These are phyloP conservation scores for Fonsecaea monophora DNA, from an alignment of 2,329 filamentous ascomycete genomes.

Conservation along the genomic window DNA sequence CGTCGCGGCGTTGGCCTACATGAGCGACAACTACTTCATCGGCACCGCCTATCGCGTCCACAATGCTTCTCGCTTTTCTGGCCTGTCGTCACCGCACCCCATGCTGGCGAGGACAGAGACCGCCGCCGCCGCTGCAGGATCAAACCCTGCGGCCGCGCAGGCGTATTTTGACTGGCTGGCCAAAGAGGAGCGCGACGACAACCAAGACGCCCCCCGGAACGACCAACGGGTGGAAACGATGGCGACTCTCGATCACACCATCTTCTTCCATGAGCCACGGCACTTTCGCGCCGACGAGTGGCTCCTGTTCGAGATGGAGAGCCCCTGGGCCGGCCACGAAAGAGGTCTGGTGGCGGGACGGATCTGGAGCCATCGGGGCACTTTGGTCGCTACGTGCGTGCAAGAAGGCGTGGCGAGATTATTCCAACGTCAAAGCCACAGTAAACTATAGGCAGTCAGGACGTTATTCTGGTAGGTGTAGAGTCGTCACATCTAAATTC, in stretches of 20 bases:
- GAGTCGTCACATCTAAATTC: background rate
- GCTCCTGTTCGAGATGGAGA: conserved; percentile 56
- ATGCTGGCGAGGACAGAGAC: no score
- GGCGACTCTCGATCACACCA: conserved; percentile 57
- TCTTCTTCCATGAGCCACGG: conserved; percentile 57
- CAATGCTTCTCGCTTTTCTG: conserved; percentile 55
- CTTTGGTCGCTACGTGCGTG: conserved; percentile 55
- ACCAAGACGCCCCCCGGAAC: no score
- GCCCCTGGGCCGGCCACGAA: conserved; percentile 57
- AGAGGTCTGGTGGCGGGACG: conserved; percentile 55
- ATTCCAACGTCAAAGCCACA: no score
- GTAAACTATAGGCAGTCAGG: no score
- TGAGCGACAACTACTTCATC: conserved; percentile 91
- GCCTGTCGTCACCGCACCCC: background rate
- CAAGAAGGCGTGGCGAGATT: conserved; percentile 52
- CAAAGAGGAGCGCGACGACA: no score
- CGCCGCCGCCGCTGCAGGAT: background rate
- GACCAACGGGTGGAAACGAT: conserved; percentile 52
- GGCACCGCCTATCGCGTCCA: conserved; percentile 83
- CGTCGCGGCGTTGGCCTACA: conserved; percentile 84
- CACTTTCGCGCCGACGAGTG: conserved; percentile 57
- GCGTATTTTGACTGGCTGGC: no score
- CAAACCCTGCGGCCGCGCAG: background rate
- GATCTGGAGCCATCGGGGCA: conserved; percentile 56
- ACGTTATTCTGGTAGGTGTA: no score